Percentiles rank a stretch among this genome's conserved stretches.
Conservation (phyloP, 2,329 filamentous ascomycete genomes). For the Fulvia fulva region DNA sequence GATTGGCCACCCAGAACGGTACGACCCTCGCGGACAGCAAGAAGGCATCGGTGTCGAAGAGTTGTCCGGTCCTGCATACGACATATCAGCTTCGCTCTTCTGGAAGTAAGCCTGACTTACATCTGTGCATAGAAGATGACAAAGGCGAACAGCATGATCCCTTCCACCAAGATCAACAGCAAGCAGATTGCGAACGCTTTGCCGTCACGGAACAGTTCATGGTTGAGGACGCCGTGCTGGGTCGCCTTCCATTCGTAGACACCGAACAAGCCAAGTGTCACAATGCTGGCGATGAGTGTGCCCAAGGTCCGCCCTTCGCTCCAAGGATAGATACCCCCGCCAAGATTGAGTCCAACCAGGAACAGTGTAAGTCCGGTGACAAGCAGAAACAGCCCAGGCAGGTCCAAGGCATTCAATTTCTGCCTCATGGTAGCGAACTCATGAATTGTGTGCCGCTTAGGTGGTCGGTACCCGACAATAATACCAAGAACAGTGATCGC, state of each 20-base stretch:
- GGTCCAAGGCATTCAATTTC: slow-evolving; percentile 18
- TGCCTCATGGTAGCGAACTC: slow-evolving; percentile 10
- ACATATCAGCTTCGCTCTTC: no score
- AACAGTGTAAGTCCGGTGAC: slow-evolving; percentile 21
- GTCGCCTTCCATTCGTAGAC: slow-evolving; percentile 20
- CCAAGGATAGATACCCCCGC: slow-evolving; percentile 34
- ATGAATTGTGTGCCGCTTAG: slow-evolving; percentile 10
- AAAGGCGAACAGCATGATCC: slow-evolving; percentile 16
- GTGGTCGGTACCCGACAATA: slow-evolving; percentile 18
- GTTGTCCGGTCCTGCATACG: slow-evolving; percentile 5
- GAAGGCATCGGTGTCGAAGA: slow-evolving; percentile 11
- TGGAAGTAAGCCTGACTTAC: slow-evolving; percentile 12
- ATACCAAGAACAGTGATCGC: slow-evolving; percentile 11
- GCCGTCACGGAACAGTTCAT: slow-evolving; percentile 16
- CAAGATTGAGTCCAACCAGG: slow-evolving; percentile 30
- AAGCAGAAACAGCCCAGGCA: slow-evolving; percentile 16
- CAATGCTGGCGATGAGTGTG: slow-evolving; percentile 31
- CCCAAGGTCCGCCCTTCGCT: slow-evolving; percentile 31
- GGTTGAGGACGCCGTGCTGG: slow-evolving; percentile 16
- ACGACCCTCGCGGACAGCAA: slow-evolving; percentile 1
- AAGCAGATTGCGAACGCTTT: slow-evolving; percentile 12
- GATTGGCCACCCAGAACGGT: slow-evolving; percentile 17
- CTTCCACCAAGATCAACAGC: slow-evolving; percentile 18
- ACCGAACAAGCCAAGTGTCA: slow-evolving; percentile 32
- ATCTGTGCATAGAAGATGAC: slow-evolving; percentile 17